Evolutionary conservation across 2,329 filamentous ascomycete genomes (phyloP), one percentile per base, ranked within the genome.

Genomic region (Aspergillus aculeatus): DNA sequence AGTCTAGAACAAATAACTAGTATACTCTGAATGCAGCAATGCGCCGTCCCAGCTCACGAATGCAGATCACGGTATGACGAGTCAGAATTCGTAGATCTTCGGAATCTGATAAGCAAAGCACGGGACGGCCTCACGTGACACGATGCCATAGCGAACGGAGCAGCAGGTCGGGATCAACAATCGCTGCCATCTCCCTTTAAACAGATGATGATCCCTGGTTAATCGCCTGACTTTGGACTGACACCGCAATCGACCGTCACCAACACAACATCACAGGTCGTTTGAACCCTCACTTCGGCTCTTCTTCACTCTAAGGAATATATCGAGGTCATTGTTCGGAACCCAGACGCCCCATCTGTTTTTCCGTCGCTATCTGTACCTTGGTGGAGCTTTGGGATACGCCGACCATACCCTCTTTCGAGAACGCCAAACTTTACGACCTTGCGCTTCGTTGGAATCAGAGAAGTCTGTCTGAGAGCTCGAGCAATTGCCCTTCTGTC

Each of bases 41-140:
- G 38, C 38, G 16, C 16, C 38, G 16, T 9, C 38, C 38, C 38
- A 44, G 38, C 14, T 44, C 16, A 5, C 38, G 16, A 19, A 7
- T 44, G 38, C 16, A 5, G 38, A 44, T 44, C 38, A 44, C 16
- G 5, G 4, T 44, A 19, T 44, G 38, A 44, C 38, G 38, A 44
- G 38, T 44, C 38, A 19, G 16, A 44, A n/a, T n/a, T n/a, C 6
- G 38, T 44, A 16, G 38, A 44, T 44, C 38, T 44, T 44, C 38
- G 38, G 38, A 44, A 51, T 57, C 48, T 57, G 55, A 44, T 51
- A 35, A 19, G 29, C 31, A 44, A 23, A 47, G 52, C 52, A 55
- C 53, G 53, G 53, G 53, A 55, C 41, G 29, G 53, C 11, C 47
- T 57, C 55, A 57, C 55, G 55, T 57, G 55, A 57, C 29, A 9